phyloP scores from a whole-genome alignment of 129 eudicot species.

The Oenanthe sinensis region DNA sequence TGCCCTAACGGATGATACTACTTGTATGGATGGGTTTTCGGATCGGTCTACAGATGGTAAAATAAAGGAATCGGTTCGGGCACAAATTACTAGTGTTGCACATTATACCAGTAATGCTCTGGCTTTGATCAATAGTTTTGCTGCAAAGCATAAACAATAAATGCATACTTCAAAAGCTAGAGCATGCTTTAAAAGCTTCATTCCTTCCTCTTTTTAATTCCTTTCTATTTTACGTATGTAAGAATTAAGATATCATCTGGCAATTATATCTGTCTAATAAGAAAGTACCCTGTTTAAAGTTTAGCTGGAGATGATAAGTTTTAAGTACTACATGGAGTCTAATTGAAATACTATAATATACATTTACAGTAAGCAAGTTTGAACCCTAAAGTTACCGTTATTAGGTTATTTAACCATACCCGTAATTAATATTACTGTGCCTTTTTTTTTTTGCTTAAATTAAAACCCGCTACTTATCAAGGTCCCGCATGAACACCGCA shows the following conservation, averaged over 20 bases:
- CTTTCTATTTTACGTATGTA: not conserved
- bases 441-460: too few relatives aligned
- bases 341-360: too few relatives aligned
- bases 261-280: not conserved
- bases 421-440: too few relatives aligned
- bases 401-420: too few relatives aligned
- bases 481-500: too few relatives aligned
- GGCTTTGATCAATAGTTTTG: slow-evolving; percentile 52
- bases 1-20: slow-evolving; percentile 65
- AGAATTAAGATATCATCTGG: not conserved
- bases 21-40: slow-evolving; percentile 71
- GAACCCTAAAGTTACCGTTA: too few relatives aligned
- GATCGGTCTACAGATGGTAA: slow-evolving; percentile 40
- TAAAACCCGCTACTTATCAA: slow-evolving; percentile 3
- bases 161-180: not conserved
- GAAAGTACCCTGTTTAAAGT: not conserved
- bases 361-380: not conserved
- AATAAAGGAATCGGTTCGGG: slow-evolving; percentile 42
- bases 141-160: slow-evolving; percentile 19
- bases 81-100: slow-evolving; percentile 39
- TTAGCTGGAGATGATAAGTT: not conserved
- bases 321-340: too few relatives aligned
- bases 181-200: not conserved
- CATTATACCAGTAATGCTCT: slow-evolving; percentile 81
- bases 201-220: not conserved